phyloP scores from a whole-genome alignment of 192 early-diverging fungal species.

The Chytriomyces hyalinus region DNA sequence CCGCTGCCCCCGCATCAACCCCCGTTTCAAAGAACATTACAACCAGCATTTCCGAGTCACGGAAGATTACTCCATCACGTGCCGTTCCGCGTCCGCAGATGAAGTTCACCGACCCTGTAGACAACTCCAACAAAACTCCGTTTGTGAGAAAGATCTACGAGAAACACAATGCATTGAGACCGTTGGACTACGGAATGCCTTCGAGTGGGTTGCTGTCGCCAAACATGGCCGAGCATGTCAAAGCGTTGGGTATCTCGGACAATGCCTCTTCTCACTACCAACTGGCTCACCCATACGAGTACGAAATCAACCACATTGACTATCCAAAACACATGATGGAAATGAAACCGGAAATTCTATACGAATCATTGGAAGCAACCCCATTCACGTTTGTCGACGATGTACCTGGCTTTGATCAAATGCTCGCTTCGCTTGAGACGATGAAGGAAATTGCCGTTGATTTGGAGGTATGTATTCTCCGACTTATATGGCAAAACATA shows the following conservation, averaged over 20 bases:
- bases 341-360: conserved; percentile 54
- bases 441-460: conserved; percentile 88
- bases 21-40: conserved; percentile 4
- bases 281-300: conserved; percentile 87
- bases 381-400: conserved; percentile 86
- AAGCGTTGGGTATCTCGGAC: conserved; percentile 45
- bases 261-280: conserved; percentile 36
- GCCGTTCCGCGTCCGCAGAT: conserved; percentile 82
- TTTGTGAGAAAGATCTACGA: conserved; percentile 78
- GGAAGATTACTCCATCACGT: not conserved
- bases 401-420: conserved; percentile 61
- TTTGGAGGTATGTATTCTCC: conserved; percentile 62
- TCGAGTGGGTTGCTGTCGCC: conserved; percentile 21
- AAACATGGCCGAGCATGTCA: conserved; percentile 47
- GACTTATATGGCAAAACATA: not conserved
- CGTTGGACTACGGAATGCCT: conserved; percentile 70
- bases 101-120: conserved; percentile 81
- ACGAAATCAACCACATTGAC: conserved; percentile 83
- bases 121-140: conserved; percentile 79
- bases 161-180: conserved; percentile 83
- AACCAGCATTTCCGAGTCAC: conserved; percentile 22
- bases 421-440: conserved; percentile 68
- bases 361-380: conserved; percentile 68
- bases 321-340: conserved; percentile 76
- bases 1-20: not conserved